Conservation (phyloP, 1,284 basidiomycete genomes). For the Mycosarcoma mackinlayi region DNA sequence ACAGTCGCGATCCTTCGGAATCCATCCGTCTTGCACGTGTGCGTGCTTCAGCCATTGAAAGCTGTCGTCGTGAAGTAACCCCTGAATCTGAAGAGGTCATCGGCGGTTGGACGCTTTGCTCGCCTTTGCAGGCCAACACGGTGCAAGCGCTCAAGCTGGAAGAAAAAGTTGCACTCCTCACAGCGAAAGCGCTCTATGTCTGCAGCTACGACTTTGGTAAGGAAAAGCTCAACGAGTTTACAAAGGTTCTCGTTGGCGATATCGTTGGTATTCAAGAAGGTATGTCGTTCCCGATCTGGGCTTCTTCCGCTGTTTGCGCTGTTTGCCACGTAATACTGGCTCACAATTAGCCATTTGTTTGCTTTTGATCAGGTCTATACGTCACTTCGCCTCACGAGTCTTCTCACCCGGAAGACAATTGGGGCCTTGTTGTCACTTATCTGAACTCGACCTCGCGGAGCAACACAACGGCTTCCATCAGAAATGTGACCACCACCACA, state of each 20-base stretch:
- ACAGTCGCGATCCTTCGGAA: slow-evolving; percentile 88
- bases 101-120: slow-evolving; percentile 90
- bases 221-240: slow-evolving; percentile 63
- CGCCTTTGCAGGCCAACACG: slow-evolving; percentile 82
- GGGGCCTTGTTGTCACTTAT: slow-evolving; percentile 59
- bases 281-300: not conserved
- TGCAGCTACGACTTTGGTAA: slow-evolving; percentile 77
- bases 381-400: slow-evolving; percentile 56
- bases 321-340: not conserved
- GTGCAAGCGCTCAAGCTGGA: slow-evolving; percentile 73
- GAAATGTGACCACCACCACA: slow-evolving; percentile 38
- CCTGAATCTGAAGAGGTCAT: slow-evolving; percentile 81
- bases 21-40: slow-evolving; percentile 86
- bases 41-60: slow-evolving; percentile 70
- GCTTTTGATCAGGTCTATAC: slow-evolving; percentile 38
- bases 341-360: not conserved
- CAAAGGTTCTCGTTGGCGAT: slow-evolving; percentile 83
- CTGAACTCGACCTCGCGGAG: slow-evolving; percentile 36
- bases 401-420: slow-evolving; percentile 59
- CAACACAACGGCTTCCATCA: slow-evolving; percentile 53
- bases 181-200: slow-evolving; percentile 76
- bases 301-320: not conserved
- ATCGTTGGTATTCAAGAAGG: slow-evolving; percentile 87
- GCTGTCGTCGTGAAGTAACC: slow-evolving; percentile 31
- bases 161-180: slow-evolving; percentile 89